phyloP scores from a whole-genome alignment of 2,329 filamentous ascomycete genomes.

The Sclerotiophoma versabilis region DNA sequence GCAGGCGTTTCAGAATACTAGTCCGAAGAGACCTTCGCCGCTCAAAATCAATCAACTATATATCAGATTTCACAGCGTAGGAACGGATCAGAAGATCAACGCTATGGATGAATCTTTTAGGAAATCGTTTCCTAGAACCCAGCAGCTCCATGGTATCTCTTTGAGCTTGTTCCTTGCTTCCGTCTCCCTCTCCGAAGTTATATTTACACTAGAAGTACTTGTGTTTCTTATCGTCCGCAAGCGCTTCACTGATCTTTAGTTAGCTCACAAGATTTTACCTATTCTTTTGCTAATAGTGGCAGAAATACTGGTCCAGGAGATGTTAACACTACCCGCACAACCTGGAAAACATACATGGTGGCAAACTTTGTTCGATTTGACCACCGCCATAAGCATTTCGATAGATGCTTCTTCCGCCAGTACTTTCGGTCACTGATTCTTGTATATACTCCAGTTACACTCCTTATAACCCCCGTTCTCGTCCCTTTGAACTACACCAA shows the following conservation, averaged over 20 bases:
- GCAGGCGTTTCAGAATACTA: too few species aligned
- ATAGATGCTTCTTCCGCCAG: constrained; percentile 23
- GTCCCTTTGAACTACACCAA: constrained; percentile 21
- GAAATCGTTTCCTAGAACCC: constrained; percentile 17
- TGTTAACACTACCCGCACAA: background rate
- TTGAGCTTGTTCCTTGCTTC: constrained; percentile 16
- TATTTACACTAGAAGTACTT: constrained; percentile 17
- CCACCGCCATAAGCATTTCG: constrained; percentile 1
- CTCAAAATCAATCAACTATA: background rate
- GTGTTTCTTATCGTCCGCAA: constrained; percentile 9
- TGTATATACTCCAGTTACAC: constrained; percentile 16
- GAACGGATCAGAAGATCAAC: background rate
- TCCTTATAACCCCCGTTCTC: constrained; percentile 21
- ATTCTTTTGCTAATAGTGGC: background rate
- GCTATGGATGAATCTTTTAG: constrained; percentile 13
- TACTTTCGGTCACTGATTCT: constrained; percentile 18
- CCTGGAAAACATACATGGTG: background rate
- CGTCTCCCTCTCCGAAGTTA: constrained; percentile 4
- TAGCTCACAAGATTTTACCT: background rate
- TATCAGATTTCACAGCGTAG: background rate
- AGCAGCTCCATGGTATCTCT: constrained; percentile 9
- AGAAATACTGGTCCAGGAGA: background rate
- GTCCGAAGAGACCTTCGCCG: too few species aligned
- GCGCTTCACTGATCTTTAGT: constrained; percentile 8
- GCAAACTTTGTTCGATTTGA: background rate